Percentiles rank a stretch among this genome's conserved stretches.
phyloP scores from a whole-genome alignment of 106 monocot species.

The Acorus gramineus region DNA sequence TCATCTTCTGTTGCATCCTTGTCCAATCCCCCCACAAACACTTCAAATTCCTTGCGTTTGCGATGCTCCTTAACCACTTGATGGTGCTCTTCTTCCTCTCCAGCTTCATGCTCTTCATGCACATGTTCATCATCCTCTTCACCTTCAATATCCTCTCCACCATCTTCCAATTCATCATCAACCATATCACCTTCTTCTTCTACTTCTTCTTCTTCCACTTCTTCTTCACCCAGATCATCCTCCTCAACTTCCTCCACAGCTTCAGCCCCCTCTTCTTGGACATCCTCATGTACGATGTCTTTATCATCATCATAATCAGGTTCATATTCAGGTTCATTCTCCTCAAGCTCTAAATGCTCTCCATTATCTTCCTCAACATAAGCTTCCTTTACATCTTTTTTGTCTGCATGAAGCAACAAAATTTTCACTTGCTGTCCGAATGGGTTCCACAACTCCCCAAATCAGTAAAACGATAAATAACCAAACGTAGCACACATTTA shows the following conservation, averaged over 20 bases:
- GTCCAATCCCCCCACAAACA: conserved; percentile 94
- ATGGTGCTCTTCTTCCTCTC: conserved; percentile 60
- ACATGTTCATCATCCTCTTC: conserved; percentile 43
- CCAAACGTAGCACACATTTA: neutral
- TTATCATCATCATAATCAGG: conserved; percentile 67
- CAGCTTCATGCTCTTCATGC: conserved; percentile 6
- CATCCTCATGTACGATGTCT: conserved; percentile 41
- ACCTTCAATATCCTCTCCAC: conserved; percentile 38
- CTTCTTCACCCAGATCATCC: conserved; percentile 41
- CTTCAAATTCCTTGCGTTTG: conserved; percentile 91
- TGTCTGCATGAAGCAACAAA: conserved; percentile 17
- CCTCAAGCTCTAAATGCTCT: conserved; percentile 62
- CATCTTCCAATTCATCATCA: conserved; percentile 51
- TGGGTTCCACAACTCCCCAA: neutral
- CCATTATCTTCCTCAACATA: conserved; percentile 65
- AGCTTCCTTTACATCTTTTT: conserved; percentile 35
- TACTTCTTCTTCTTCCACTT: conserved; percentile 31
- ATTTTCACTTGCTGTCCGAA: neutral
- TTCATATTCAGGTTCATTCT: conserved; percentile 80
- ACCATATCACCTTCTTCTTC: conserved; percentile 45
- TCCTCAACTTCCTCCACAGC: conserved; percentile 20
- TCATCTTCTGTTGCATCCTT: conserved; percentile 82
- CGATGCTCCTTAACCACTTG: conserved; percentile 58
- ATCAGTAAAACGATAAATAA: neutral
- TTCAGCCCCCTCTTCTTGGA: conserved; percentile 27